phyloP scores from a whole-genome alignment of 148 eudicot genomes.

The Diospyros kaki region DNA sequence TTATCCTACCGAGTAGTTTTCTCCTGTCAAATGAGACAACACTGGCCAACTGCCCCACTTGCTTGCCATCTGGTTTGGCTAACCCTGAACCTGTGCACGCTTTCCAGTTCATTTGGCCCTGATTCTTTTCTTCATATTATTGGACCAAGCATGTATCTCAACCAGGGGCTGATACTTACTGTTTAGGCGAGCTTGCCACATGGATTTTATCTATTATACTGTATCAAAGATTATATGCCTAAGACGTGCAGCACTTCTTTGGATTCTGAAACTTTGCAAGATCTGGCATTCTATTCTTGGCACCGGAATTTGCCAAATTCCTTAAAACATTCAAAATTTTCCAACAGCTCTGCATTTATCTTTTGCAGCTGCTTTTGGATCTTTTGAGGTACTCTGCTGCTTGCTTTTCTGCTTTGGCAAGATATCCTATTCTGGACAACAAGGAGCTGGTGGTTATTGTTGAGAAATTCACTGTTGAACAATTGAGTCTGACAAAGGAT shows the following conservation, averaged over 20 bases:
- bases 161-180: no score
- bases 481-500: slow-evolving; percentile 55
- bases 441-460: slow-evolving; percentile 44
- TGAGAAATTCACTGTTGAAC: slow-evolving; percentile 57
- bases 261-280: background rate
- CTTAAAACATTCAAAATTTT: background rate
- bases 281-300: background rate
- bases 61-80: no score
- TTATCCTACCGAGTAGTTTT: no score
- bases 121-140: no score
- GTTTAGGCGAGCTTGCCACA: no score
- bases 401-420: slow-evolving; percentile 57
- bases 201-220: no score
- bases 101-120: no score
- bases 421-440: slow-evolving; percentile 37
- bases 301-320: background rate
- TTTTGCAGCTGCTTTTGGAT: slow-evolving; percentile 67
- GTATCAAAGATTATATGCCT: no score
- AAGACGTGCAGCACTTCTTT: background rate
- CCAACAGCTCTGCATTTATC: slow-evolving; percentile 9
- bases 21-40: no score
- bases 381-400: slow-evolving; percentile 58
- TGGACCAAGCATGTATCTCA: no score
- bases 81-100: no score
- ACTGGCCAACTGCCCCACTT: no score